Conservation (phyloP, 257 asterid genomes). For the Buddleja alternifolia region DNA sequence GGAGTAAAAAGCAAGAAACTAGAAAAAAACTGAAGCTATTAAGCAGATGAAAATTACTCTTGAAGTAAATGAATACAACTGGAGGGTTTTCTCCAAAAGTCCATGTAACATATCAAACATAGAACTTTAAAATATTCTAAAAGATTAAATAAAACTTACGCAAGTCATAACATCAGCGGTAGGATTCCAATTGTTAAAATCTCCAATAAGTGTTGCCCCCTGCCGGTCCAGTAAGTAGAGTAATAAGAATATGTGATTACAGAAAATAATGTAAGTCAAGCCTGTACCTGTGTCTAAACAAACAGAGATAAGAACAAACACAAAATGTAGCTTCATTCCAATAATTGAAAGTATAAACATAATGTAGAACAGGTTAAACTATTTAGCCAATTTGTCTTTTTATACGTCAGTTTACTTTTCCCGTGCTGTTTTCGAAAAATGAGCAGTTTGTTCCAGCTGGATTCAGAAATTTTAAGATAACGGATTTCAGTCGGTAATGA, state of each 20-base stretch:
- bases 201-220: slow-evolving; percentile 93
- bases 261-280: background rate
- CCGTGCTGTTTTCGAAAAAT: too few relatives aligned
- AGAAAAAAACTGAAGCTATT: background rate
- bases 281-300: too few relatives aligned
- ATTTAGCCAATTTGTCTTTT: too few relatives aligned
- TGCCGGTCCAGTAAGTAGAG: slow-evolving; percentile 42
- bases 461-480: too few relatives aligned
- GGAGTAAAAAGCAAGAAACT: slow-evolving; percentile 8
- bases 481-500: too few relatives aligned
- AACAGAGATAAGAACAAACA: too few relatives aligned
- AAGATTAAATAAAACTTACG: slow-evolving; percentile 47
- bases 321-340: too few relatives aligned
- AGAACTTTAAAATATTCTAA: slow-evolving; percentile 16
- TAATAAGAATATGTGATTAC: slow-evolving; percentile 24
- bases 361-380: too few relatives aligned
- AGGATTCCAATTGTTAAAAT: slow-evolving; percentile 97
- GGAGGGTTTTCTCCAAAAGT: slow-evolving; percentile 10
- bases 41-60: slow-evolving; percentile 7
- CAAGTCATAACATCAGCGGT: slow-evolving; percentile 89
- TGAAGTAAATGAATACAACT: slow-evolving; percentile 19
- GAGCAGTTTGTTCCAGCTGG: too few relatives aligned
- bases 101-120: too few relatives aligned
- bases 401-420: too few relatives aligned
- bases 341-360: too few relatives aligned